Evolutionary conservation across 768 basidiomycete genomes (phyloP).

Genomic region (Leccinum rimulosum): DNA sequence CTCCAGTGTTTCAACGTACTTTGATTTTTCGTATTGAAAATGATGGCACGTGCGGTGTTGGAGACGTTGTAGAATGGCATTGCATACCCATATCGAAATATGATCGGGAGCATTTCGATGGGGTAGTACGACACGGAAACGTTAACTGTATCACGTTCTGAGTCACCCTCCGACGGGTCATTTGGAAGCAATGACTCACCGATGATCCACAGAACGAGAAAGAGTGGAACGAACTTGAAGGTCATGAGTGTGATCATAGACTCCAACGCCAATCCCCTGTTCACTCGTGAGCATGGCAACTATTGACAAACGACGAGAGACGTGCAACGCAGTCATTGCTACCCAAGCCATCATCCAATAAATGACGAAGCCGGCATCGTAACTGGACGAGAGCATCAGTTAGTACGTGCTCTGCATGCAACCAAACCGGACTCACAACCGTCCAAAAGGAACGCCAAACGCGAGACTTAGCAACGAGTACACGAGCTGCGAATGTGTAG

Average conservation of each 20-base stretch:
- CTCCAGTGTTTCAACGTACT: constrained; percentile 36
- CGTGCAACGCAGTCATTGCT: constrained; percentile 57
- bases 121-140: constrained; percentile 59
- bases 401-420: background rate
- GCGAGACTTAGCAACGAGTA: constrained; percentile 59
- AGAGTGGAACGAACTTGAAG: constrained; percentile 49
- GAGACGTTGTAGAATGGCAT: constrained; percentile 74
- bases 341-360: constrained; percentile 68
- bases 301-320: background rate
- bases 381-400: constrained; percentile 28
- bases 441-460: constrained; percentile 54
- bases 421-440: constrained; percentile 35
- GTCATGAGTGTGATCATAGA: constrained; percentile 57
- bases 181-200: constrained; percentile 27
- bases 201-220: constrained; percentile 67
- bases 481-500: constrained; percentile 40
- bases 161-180: background rate
- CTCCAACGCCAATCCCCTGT: constrained; percentile 61
- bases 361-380: constrained; percentile 54
- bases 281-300: background rate
- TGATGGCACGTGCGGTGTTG: constrained; percentile 53
- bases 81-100: constrained; percentile 68
- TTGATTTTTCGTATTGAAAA: constrained; percentile 65
- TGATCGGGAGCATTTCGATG: constrained; percentile 51
- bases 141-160: constrained; percentile 39